Evolutionary conservation across 441 rosid genomes (phyloP), one percentile per base, ranked within the genome.

Genomic region (Erysimum cheiri): DNA sequence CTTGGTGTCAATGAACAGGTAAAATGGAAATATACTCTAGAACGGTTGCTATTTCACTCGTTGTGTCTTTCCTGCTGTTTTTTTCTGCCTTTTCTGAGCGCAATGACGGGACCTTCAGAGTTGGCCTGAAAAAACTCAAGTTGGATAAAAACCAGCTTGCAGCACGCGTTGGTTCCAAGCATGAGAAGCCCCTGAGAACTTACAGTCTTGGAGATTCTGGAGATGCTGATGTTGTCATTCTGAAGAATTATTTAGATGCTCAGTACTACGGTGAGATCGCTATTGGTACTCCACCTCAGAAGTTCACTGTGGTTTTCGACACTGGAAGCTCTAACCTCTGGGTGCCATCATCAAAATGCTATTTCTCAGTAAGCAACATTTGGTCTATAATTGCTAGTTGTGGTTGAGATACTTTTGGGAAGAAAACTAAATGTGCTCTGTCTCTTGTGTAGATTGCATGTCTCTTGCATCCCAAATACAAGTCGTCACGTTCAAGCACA

Each of bases 191-290:
- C 31, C 67, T 76, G 63, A 72, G 74, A 77, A 70, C 72, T 46
- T 74, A 73, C 73, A 39, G 24, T 39, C 67, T 68, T 11, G 83
- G 80, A 32, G 79, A 66, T 22, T 63, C 77, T 9, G 75, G 58
- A 6, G 75, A 75, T 15, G 70, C 80, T n/a, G 86, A 76, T 28
- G 49, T 81, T 43, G 80, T 88, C 12, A 71, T 83, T 77, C 77
- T 93, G 26, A 93, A 91, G 82, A 88, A 89, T 69, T 93, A 86
- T 77, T 78, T 85, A 9, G 96, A 85, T 64, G 78, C 81, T 53
- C 98, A 93, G 78, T 93, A 93, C 73, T 93, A 88, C 69, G 97
- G 96, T 66, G 93, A 93, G 88, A 83, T 93, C 63, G 94, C 88
- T 43, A 84, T 89, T 37, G 93, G 93, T 73, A 83, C 90, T 69